Evolutionary conservation across 129 eudicot genomes (phyloP), one percentile per base, ranked within the genome.

Genomic region (Pittosporum tobira): DNA sequence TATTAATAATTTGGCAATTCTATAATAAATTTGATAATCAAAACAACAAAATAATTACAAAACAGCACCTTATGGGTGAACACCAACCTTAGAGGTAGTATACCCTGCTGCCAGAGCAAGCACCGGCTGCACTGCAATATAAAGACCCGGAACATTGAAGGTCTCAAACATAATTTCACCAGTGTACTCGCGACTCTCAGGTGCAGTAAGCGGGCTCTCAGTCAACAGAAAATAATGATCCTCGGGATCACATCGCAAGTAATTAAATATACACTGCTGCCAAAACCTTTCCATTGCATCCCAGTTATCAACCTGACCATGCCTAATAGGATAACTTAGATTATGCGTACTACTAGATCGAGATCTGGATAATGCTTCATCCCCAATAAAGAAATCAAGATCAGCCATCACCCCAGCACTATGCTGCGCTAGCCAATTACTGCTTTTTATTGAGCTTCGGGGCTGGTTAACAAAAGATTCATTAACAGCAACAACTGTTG

Each of bases 351-450:
- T 81, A 63, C 78, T 87, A 54, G 80, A 80, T 74, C 82, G 75
- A 60, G 96, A 78, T 81, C 78, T 86, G 21, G 86, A 51, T 14
- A 83, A 37, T 7, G 94, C 99, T 51, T 91, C 94, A 27, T 91
- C 96, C 25, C 99, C 99, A 18, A 91, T 87, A 50, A 48, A 83
- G 52, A 86, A 91, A 74, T 91, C 99, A 64, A 91, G 94, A 87
- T 91, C 99, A 37, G 99, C 99, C 99, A 91, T 83, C n/a, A 91
- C 96, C 43, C 99, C 96, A 1, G 99, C 99, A 54, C 77, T 86
- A 48, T 91, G 87, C 53, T 86, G 94, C 28, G 94, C 78, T 38
- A 81, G 22, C 99, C 87, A 83, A 64, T 84, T 91, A 69, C 82
- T 83, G 40, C 66, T 71, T 74, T 91, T 91, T 6, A 51, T 62